Evolutionary conservation across 306 rosid species (phyloP), one percentile per base, ranked within the genome.

Genomic region (Alnus rubra): DNA sequence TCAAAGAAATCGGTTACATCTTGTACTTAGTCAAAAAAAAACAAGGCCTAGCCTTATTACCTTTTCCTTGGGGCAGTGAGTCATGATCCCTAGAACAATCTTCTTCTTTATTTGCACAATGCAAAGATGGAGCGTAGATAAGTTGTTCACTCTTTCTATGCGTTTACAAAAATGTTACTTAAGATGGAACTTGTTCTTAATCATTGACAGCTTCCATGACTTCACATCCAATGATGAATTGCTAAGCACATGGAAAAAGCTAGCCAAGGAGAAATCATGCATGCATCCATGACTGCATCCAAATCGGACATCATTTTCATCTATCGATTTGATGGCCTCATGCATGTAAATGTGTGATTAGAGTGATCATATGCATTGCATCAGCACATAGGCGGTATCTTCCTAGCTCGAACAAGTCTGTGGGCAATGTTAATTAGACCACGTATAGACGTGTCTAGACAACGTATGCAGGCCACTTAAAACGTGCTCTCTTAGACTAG

Each of bases 251-350:
- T 23, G 28, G 28, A 23, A 23, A 23, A 23, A 23, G 28, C 28
- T 23, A 23, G 28, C 28, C 28, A 23, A 23, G 28, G 28, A 23
- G 51, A 75, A 72, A 64, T 74, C 67, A 15, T 9, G 65, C 49
- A 71, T 59, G 84, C 28, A 23, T 23, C 28, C 37, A 33, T 33
- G 37, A 74, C 75, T 48, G 35, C 59, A 86, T 69, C 65, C 42
- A 83, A 81, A 81, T 86, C 85, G 75, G 80, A 67, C 76, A 78
- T 84, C 82, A 52, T 71, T 86, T 86, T 81, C 75, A 33, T 45
- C n/a, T 13, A n/a, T 18, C 51, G 70, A 81, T 78, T 60, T 71
- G 45, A 42, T 79, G 35, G 79, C 69, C 53, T 73, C 75, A 52
- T 56, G 76, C 76, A 73, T 80, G 81, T 52, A 85, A 67, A 49